Evolutionary conservation across 2,329 filamentous ascomycete species (phyloP), one percentile per base, ranked within the genome.

Genomic region (Paracorniculantispora psalliotae): DNA sequence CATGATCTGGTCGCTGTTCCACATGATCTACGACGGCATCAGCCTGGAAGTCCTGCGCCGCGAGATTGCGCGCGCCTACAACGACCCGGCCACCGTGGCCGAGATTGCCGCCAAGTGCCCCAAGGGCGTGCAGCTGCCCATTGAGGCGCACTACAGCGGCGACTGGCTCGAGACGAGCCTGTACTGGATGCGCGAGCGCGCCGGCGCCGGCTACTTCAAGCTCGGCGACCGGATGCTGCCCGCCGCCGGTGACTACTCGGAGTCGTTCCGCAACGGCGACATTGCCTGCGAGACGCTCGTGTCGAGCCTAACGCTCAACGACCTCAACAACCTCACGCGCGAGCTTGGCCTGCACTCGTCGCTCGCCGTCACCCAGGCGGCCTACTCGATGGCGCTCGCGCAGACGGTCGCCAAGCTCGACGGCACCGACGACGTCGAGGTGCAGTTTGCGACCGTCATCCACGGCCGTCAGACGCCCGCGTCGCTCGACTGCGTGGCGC

Each of bases 1-100:
- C 3, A 71, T 69, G 64, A 67, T 71, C 1, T 57, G 72, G 1
- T 66, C 70, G 21, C 66, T 72, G 61, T 72, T 72, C 60, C 72
- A 72, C 58, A 71, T 69, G 62, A 66, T 72, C 52, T 61, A 61
- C 37, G 59, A 61, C 50, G 59, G 59, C 49, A 50, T 57, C 37
- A 51, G 30, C n/a, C 41, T 61, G 23, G 56, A 53, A 41, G 48
- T 56, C 23, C 48, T 61, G 37, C 56, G 55, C 10, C 55, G 56
- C 43, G 59, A 58, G 39, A 56, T 61, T 43, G 51, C 51, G 26
- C 17, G 46, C 49, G 56, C 58, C 15, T 61, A 61, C 50, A 26
- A 43, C 23, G 33, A 61, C 43, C 54, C 59, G 23, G 28, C 28
- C 37, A 52, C 37, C 52, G 39, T 57, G 3, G 35, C 41, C n/a